Percentiles rank a stretch among this genome's conserved stretches.
Evolutionary conservation across 2,329 filamentous ascomycete species (phyloP).

Genomic region (Anthostomella pinea): DNA sequence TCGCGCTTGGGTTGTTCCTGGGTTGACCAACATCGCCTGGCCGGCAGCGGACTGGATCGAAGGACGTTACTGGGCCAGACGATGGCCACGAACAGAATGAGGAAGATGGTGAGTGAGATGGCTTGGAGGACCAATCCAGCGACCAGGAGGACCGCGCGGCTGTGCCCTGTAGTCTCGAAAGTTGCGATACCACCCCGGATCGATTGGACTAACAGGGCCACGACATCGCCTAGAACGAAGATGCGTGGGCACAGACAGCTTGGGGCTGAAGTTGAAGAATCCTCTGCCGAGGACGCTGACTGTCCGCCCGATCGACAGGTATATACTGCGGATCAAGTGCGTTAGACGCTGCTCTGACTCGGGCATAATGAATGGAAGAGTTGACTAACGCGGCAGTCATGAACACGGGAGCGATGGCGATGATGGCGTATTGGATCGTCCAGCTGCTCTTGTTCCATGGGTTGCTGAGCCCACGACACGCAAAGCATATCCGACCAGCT

Average conservation of each 20-base stretch:
- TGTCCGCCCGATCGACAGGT: conserved; percentile 16
- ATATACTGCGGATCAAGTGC: conserved; percentile 7
- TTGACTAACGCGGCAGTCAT: conserved; percentile 14
- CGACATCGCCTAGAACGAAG: conserved; percentile 12
- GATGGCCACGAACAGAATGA: conserved; percentile 13
- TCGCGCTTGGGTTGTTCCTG: not conserved
- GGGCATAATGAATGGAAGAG: not conserved
- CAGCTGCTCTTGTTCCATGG: conserved; percentile 10
- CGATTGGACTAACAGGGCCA: conserved; percentile 13
- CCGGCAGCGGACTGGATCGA: not conserved
- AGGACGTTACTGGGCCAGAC: conserved; percentile 13
- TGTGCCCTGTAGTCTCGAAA: conserved; percentile 6
- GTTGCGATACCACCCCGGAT: conserved; percentile 10
- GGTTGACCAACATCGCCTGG: too few relatives aligned
- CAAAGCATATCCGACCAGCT: conserved; percentile 9
- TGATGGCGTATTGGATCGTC: conserved; percentile 13
- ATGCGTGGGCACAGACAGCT: conserved; percentile 13
- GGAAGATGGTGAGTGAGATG: conserved; percentile 12
- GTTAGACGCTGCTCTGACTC: not conserved
- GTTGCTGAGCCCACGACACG: conserved; percentile 8
- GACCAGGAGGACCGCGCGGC: conserved; percentile 14
- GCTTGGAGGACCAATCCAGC: conserved; percentile 12
- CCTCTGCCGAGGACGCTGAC: conserved; percentile 16
- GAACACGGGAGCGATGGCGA: conserved; percentile 15
- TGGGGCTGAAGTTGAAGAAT: conserved; percentile 14